phyloP scores from a whole-genome alignment of 1,139 yeast genomes.

The Sugiyamaella castrensis region DNA sequence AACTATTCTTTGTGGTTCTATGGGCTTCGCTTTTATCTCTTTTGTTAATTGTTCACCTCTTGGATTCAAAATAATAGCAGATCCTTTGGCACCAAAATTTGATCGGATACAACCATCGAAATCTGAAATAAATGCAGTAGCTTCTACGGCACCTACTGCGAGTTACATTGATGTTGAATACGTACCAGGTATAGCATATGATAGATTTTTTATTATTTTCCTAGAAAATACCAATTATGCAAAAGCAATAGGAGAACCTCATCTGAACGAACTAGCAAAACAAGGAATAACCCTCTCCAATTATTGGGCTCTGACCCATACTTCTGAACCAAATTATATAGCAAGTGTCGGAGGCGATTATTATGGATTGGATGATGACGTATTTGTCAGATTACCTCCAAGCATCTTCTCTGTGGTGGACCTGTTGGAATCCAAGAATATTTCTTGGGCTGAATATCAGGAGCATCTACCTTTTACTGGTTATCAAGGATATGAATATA shows the following conservation, averaged over 20 bases:
- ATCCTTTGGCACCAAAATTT: conserved; percentile 34
- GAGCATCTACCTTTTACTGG: conserved; percentile 51
- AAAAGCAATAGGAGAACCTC: conserved; percentile 46
- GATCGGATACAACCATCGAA: conserved; percentile 40
- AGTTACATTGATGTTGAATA: conserved; percentile 32
- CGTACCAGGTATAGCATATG: conserved; percentile 44
- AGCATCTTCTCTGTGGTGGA: conserved; percentile 48
- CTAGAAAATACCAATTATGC: conserved; percentile 50
- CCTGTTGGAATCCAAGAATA: conserved; percentile 43
- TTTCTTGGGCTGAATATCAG: conserved; percentile 52
- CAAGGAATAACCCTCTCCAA: conserved; percentile 46
- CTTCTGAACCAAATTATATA: conserved; percentile 52
- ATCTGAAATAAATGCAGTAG: conserved; percentile 40
- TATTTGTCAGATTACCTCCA: conserved; percentile 42
- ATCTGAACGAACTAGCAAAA: conserved; percentile 41
- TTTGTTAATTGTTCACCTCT: conserved; percentile 1
- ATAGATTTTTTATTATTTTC: conserved; percentile 46
- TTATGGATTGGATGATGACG: conserved; percentile 46
- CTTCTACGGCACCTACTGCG: conserved; percentile 42
- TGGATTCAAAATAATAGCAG: conserved; percentile 21
- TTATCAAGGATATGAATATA: conserved; percentile 45
- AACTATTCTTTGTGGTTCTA: too few relatives aligned
- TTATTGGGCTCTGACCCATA: conserved; percentile 50
- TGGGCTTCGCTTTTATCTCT: not conserved
- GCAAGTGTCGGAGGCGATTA: conserved; percentile 50